phyloP scores from a whole-genome alignment of 139 green algal species.

The Tetraselmis chui region DNA sequence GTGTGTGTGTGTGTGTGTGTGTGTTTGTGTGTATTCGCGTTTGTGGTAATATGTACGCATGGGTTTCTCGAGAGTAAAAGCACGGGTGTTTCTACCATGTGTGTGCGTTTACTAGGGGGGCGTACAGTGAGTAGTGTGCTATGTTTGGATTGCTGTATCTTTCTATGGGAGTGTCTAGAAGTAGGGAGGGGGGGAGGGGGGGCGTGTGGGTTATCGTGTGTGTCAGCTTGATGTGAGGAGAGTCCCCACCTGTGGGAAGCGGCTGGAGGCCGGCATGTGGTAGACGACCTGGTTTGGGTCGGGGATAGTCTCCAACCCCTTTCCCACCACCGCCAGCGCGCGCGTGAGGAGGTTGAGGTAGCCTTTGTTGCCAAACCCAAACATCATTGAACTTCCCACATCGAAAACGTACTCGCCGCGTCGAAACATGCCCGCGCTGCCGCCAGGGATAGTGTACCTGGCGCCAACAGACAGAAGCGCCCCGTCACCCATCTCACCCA shows the following conservation, averaged over 20 bases:
- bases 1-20: too few relatives aligned
- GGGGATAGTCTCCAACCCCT: slow-evolving; percentile 73
- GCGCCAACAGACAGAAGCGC: too few relatives aligned
- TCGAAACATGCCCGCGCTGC: slow-evolving; percentile 80
- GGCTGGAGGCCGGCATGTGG: not conserved
- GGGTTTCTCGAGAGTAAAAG: too few relatives aligned
- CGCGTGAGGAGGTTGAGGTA: slow-evolving; percentile 95
- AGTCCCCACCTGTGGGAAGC: not conserved
- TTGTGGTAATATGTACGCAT: too few relatives aligned
- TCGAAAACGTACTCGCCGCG: slow-evolving; percentile 92
- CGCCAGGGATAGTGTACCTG: slow-evolving; percentile 88
- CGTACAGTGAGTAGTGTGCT: too few relatives aligned
- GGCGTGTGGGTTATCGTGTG: not conserved
- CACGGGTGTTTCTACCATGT: too few relatives aligned
- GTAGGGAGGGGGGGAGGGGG: too few relatives aligned
- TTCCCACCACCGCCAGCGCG: slow-evolving; percentile 72
- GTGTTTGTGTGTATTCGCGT: too few relatives aligned
- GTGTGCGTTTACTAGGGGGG: too few relatives aligned
- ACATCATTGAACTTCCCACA: slow-evolving; percentile 95
- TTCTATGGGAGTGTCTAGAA: too few relatives aligned
- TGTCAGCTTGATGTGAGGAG: not conserved
- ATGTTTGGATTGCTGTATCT: too few relatives aligned
- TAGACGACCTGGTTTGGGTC: slow-evolving; percentile 68
- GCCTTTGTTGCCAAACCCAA: slow-evolving; percentile 83
- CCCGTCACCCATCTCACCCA: too few relatives aligned